phyloP scores from a whole-genome alignment of 306 rosid genomes.

The Malus asiatica region DNA sequence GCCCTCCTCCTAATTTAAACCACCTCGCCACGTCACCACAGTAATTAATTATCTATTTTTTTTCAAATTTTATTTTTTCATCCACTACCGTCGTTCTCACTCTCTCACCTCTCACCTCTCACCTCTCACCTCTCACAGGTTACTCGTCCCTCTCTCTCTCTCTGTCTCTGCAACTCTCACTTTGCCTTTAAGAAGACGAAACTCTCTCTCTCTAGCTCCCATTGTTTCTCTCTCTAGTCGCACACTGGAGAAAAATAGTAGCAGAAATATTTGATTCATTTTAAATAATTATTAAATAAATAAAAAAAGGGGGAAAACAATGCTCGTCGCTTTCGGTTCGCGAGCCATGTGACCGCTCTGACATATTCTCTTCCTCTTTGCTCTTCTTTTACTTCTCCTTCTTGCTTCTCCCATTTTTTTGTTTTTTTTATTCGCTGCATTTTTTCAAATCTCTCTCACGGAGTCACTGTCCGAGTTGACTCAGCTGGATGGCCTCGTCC shows the following conservation, averaged over 20 bases:
- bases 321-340: conserved; percentile 45
- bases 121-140: conserved; percentile 20
- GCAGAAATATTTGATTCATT: conserved; percentile 21
- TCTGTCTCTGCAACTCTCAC: conserved; percentile 44
- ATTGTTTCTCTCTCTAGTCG: neutral
- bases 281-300: too few relatives aligned
- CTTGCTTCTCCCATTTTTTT: neutral
- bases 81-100: conserved; percentile 5
- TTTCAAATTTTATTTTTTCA: conserved; percentile 15
- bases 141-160: neutral
- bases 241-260: neutral
- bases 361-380: conserved; percentile 42
- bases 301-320: conserved; percentile 19
- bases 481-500: conserved; percentile 74
- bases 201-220: conserved; percentile 31
- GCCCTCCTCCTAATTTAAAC: conserved; percentile 13
- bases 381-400: neutral
- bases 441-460: conserved; percentile 1
- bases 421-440: neutral
- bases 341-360: conserved; percentile 79
- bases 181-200: conserved; percentile 79
- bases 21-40: conserved; percentile 33
- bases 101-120: conserved; percentile 24
- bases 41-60: neutral
- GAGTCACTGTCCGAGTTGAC: conserved; percentile 49